Evolutionary conservation across 495 filamentous ascomycete species (phyloP).

Genomic region (Halenospora varia): DNA sequence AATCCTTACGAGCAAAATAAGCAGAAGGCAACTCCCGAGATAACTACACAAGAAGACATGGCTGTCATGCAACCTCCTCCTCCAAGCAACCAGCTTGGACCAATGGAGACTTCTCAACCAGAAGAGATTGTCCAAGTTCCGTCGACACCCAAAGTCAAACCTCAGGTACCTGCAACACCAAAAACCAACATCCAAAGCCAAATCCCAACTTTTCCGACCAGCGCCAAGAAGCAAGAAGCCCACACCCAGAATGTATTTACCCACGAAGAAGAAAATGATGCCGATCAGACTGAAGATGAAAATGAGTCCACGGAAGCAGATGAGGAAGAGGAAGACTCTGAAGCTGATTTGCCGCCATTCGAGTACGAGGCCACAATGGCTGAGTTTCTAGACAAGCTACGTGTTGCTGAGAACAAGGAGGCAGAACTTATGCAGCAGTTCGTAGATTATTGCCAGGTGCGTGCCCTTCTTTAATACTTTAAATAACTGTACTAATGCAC

Average conservation of each 20-base stretch:
- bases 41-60: background rate
- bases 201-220: background rate
- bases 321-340: background rate
- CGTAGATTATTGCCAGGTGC: too few species aligned
- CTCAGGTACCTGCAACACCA: background rate
- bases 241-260: too few species aligned
- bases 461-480: too few species aligned
- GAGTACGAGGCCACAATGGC: conserved; percentile 67
- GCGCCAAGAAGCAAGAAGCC: background rate
- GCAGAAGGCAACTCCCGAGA: background rate
- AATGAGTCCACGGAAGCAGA: background rate
- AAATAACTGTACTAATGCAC: too few species aligned
- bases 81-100: background rate
- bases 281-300: too few species aligned
- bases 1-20: background rate
- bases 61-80: background rate
- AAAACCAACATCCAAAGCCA: background rate
- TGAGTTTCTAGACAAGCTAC: conserved; percentile 57
- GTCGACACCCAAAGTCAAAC: background rate
- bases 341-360: conserved; percentile 32
- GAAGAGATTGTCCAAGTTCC: background rate
- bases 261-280: too few species aligned
- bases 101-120: background rate
- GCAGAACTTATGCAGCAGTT: conserved; percentile 55
- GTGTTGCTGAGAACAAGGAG: conserved; percentile 55